Percentiles rank a stretch among this genome's conserved stretches.
Conservation (phyloP, 2,329 filamentous ascomycete genomes). For the Fusarium veterinarium region DNA sequence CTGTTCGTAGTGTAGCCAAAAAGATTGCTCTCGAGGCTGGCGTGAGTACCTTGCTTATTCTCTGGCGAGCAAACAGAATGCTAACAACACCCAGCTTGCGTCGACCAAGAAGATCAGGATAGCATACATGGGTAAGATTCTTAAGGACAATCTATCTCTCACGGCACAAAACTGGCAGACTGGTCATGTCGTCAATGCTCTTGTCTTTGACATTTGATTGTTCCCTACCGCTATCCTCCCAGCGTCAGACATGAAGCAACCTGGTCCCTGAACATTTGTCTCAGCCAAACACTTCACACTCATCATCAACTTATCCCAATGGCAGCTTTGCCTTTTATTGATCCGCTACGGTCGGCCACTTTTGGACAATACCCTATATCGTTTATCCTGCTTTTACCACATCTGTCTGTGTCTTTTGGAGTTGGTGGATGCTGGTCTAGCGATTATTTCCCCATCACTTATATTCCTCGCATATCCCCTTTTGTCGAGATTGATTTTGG, state of each 20-base stretch:
- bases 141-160: conserved; percentile 76
- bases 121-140: conserved; percentile 83
- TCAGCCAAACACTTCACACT: neutral
- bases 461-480: conserved; percentile 8
- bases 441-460: conserved; percentile 28
- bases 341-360: conserved; percentile 20
- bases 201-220: conserved; percentile 68
- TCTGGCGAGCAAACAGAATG: neutral
- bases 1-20: conserved; percentile 71
- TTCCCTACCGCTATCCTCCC: neutral
- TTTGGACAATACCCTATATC: conserved; percentile 47
- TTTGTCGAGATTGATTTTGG: conserved; percentile 11
- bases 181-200: conserved; percentile 80
- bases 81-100: conserved; percentile 61
- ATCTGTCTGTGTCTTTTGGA: conserved; percentile 11
- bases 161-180: conserved; percentile 78
- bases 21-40: conserved; percentile 72
- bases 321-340: neutral
- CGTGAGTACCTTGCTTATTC: conserved; percentile 59
- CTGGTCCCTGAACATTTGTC: neutral
- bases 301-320: conserved; percentile 1
- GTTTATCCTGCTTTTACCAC: conserved; percentile 10
- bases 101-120: conserved; percentile 72
- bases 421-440: conserved; percentile 31
- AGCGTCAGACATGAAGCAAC: neutral